A percentile compares a stretch with the other conserved stretches of the same genome.
Conservation (phyloP, 805 yeast genomes). For the Metschnikowia colocasiae region DNA sequence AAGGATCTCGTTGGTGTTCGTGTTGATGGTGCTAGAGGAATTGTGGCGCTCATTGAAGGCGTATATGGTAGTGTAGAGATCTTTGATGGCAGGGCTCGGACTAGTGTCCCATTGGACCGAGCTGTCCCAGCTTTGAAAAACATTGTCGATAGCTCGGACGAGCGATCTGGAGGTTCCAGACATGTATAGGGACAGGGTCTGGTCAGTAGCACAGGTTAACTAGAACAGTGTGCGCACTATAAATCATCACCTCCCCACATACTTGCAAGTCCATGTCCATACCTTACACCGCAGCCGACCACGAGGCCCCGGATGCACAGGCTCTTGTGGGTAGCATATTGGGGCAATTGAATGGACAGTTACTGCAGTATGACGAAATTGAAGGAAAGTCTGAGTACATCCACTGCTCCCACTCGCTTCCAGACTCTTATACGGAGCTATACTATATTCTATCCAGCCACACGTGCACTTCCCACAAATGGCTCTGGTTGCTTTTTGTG, state of each 20-base stretch:
- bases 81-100: slow-evolving; percentile 10
- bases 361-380: background rate
- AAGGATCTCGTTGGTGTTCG: slow-evolving; percentile 35
- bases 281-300: background rate
- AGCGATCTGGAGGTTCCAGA: slow-evolving; percentile 17
- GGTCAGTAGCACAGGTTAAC: background rate
- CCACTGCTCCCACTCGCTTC: slow-evolving; percentile 8
- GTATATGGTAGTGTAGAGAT: slow-evolving; percentile 14
- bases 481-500: slow-evolving; percentile 12
- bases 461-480: slow-evolving; percentile 5
- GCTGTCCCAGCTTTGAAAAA: slow-evolving; percentile 15
- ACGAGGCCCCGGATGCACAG: background rate
- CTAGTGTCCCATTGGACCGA: slow-evolving; percentile 9
- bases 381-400: slow-evolving; percentile 4
- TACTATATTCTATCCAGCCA: slow-evolving; percentile 11
- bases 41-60: slow-evolving; percentile 29
- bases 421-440: slow-evolving; percentile 11
- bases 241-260: background rate
- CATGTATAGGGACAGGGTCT: slow-evolving; percentile 6
- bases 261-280: background rate
- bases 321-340: background rate
- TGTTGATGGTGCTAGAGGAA: slow-evolving; percentile 28
- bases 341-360: slow-evolving; percentile 5
- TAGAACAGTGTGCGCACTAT: background rate
- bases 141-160: slow-evolving; percentile 12